Conservation (phyloP, 2,329 filamentous ascomycete species). For the Phialemonium atrogriseum region DNA sequence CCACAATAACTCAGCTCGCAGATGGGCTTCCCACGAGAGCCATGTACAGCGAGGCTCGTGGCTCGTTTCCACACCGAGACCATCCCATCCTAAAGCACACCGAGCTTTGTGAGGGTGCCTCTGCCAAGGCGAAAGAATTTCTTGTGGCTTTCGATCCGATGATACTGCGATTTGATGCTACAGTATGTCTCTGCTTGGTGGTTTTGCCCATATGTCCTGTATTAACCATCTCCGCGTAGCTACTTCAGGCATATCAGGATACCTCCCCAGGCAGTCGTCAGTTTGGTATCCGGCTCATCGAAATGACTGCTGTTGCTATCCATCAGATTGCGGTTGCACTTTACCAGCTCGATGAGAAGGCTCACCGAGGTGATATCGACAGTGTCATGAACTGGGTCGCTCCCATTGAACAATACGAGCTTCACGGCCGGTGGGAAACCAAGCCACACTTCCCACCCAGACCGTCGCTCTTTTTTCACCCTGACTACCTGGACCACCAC, state of each 20-base stretch:
- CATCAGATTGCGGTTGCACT: conserved; percentile 4
- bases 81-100: conserved; percentile 8
- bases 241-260: too few relatives aligned
- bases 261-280: neutral
- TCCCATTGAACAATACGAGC: neutral
- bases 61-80: too few relatives aligned
- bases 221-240: too few relatives aligned
- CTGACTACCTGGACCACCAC: conserved; percentile 5
- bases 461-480: conserved; percentile 1
- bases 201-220: too few relatives aligned
- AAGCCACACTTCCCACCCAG: too few relatives aligned
- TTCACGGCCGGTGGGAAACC: too few relatives aligned
- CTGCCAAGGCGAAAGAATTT: conserved; percentile 8
- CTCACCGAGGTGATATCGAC: conserved; percentile 5
- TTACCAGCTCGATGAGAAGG: conserved; percentile 3
- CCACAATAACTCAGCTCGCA: conserved; percentile 7
- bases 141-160: neutral
- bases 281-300: conserved; percentile 5
- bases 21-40: conserved; percentile 8
- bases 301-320: conserved; percentile 3
- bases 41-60: conserved; percentile 1
- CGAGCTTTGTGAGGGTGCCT: conserved; percentile 7
- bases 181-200: conserved; percentile 2
- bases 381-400: conserved; percentile 1
- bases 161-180: conserved; percentile 5